Conservation (phyloP, 805 yeast genomes). For the Kazachstania africana region DNA sequence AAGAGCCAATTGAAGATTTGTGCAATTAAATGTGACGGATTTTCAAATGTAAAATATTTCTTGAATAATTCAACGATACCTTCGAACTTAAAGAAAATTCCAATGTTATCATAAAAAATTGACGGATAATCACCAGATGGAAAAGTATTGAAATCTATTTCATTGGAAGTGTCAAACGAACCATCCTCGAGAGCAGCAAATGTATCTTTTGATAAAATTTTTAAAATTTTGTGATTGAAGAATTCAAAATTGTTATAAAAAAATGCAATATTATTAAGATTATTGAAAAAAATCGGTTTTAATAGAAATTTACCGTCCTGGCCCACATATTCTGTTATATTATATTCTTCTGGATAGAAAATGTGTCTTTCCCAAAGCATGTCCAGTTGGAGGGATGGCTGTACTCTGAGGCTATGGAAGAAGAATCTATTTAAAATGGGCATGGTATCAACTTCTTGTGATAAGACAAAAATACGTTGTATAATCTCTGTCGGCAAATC, state of each 20-base stretch:
- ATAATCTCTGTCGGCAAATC: slow-evolving; percentile 9
- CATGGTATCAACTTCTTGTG: slow-evolving; percentile 1
- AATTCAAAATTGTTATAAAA: slow-evolving; percentile 2
- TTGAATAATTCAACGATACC: too few relatives aligned
- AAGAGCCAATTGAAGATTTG: too few relatives aligned
- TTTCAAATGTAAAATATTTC: too few relatives aligned
- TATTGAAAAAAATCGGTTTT: slow-evolving; percentile 5
- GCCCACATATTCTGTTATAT: neutral
- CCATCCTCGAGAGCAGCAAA: slow-evolving; percentile 2
- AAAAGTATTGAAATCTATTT: neutral
- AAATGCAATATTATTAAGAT: slow-evolving; percentile 1
- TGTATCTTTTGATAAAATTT: slow-evolving; percentile 2
- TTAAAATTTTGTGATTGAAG: slow-evolving; percentile 1
- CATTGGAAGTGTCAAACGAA: neutral
- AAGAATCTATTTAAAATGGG: slow-evolving; percentile 10
- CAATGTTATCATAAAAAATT: slow-evolving; percentile 8
- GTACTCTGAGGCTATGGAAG: slow-evolving; percentile 8
- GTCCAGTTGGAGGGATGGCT: slow-evolving; percentile 1
- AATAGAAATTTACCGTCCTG: slow-evolving; percentile 1
- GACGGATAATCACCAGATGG: slow-evolving; percentile 10
- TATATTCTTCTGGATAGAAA: slow-evolving; percentile 2
- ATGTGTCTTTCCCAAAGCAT: slow-evolving; percentile 8
- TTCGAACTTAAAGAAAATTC: slow-evolving; percentile 10
- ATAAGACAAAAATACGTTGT: slow-evolving; percentile 6
- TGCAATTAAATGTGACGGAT: too few relatives aligned